These are phyloP conservation scores for Cordyceps farinosa DNA, from an alignment of 2,329 filamentous ascomycete species.

Conservation along the genomic window DNA sequence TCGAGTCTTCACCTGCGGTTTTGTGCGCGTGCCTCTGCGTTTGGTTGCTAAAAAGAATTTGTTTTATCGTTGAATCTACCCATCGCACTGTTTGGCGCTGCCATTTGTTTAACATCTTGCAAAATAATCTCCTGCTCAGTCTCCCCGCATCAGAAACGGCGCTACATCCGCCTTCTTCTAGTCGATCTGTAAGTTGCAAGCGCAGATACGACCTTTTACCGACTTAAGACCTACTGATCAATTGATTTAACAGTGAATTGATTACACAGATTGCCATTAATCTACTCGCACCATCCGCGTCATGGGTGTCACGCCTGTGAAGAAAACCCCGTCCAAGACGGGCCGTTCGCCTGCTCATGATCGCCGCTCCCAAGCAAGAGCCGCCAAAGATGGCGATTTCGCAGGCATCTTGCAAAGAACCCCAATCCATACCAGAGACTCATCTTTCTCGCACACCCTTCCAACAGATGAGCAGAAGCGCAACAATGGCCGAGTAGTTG, in stretches of 20 bases:
- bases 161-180: not conserved
- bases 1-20: not conserved
- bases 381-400: constrained; percentile 13
- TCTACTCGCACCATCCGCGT: not conserved
- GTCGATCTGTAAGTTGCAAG: not conserved
- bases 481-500: constrained; percentile 29
- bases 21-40: not conserved
- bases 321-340: constrained; percentile 24
- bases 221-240: not conserved
- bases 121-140: not conserved
- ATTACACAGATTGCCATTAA: not conserved
- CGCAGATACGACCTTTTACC: not conserved
- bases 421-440: not conserved
- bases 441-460: constrained; percentile 13
- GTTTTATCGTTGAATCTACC: not conserved
- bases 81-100: not conserved
- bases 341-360: constrained; percentile 19
- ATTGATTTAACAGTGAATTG: no score
- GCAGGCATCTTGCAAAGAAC: not conserved
- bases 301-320: constrained; percentile 20
- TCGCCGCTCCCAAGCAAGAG: constrained; percentile 19
- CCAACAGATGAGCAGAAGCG: constrained; percentile 24
- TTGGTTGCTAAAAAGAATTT: constrained; percentile 1
- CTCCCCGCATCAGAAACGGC: not conserved
- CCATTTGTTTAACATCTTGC: not conserved